phyloP scores from a whole-genome alignment of 1,139 yeast species.

The Saccharomyces uvarum region DNA sequence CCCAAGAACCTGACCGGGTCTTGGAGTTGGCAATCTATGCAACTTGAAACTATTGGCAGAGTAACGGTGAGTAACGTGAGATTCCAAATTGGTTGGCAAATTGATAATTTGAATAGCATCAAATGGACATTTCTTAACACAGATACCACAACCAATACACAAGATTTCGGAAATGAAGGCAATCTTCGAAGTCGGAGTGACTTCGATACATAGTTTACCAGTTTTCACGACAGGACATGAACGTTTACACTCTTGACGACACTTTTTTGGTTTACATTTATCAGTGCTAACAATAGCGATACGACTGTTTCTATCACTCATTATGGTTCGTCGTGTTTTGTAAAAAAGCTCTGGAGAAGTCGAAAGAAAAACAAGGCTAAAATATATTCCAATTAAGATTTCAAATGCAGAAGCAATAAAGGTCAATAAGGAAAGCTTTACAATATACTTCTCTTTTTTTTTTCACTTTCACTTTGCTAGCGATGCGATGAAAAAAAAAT shows the following conservation, averaged over 20 bases:
- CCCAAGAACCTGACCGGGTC: constrained; percentile 98
- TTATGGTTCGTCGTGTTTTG: constrained; percentile 13
- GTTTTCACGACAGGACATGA: constrained; percentile 97
- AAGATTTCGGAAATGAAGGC: constrained; percentile 92
- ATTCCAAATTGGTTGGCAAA: constrained; percentile 88
- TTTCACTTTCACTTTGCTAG: background rate
- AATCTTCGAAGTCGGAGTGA: constrained; percentile 79
- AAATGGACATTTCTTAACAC: constrained; percentile 96
- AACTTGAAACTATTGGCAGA: constrained; percentile 96
- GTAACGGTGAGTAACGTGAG: constrained; percentile 91
- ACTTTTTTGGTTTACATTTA: constrained; percentile 94
- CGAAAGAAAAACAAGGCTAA: background rate
- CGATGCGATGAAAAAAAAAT: constrained; percentile 6
- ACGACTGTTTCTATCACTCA: constrained; percentile 65
- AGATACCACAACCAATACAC: constrained; percentile 99
- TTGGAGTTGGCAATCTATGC: constrained; percentile 94
- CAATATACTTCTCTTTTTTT: background rate
- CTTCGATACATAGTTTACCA: constrained; percentile 96
- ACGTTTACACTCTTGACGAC: constrained; percentile 95
- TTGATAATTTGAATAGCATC: constrained; percentile 94
- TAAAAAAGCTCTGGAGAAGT: background rate
- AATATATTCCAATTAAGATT: background rate
- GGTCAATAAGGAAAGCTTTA: background rate
- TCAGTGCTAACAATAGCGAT: constrained; percentile 91
- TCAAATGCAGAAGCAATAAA: background rate